phyloP scores from a whole-genome alignment of 2,329 filamentous ascomycete genomes.

The Hypoxylon sp. region DNA sequence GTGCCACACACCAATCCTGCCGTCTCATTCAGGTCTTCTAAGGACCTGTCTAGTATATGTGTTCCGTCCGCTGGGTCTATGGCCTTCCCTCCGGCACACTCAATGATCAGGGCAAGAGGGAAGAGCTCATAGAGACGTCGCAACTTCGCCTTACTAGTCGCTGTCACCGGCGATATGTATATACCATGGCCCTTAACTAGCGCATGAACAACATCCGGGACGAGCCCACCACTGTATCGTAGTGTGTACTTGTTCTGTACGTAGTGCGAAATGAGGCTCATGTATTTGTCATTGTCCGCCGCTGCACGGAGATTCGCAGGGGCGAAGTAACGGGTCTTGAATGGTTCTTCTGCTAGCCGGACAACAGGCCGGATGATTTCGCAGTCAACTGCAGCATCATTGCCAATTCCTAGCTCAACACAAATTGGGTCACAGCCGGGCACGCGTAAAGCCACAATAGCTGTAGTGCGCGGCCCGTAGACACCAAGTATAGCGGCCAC shows the following conservation, averaged over 20 bases:
- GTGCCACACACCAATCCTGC: conserved; percentile 68
- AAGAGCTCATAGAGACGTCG: conserved; percentile 71
- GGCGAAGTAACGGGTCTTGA: conserved; percentile 71
- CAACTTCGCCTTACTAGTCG: conserved; percentile 68
- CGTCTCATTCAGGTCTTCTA: conserved; percentile 64
- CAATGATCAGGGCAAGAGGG: conserved; percentile 72
- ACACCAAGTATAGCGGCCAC: conserved; percentile 68
- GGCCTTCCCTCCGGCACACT: conserved; percentile 71
- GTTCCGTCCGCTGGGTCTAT: conserved; percentile 64
- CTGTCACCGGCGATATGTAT: conserved; percentile 71
- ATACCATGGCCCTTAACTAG: conserved; percentile 74
- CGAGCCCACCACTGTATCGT: conserved; percentile 72
- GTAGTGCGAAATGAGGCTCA: conserved; percentile 64
- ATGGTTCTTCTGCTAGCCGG: conserved; percentile 56
- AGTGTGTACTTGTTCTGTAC: conserved; percentile 71
- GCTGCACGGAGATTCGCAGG: conserved; percentile 74
- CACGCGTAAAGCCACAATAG: conserved; percentile 67
- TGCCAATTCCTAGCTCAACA: conserved; percentile 66
- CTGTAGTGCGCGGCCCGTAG: conserved; percentile 69
- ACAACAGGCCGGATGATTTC: conserved; percentile 62
- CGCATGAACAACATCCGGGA: conserved; percentile 73
- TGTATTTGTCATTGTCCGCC: conserved; percentile 65
- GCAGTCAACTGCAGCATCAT: conserved; percentile 47
- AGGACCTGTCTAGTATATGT: conserved; percentile 58
- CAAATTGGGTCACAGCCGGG: conserved; percentile 60